Evolutionary conservation across 257 asterid species (phyloP).

Genomic region (Orobanche coerulescens): DNA sequence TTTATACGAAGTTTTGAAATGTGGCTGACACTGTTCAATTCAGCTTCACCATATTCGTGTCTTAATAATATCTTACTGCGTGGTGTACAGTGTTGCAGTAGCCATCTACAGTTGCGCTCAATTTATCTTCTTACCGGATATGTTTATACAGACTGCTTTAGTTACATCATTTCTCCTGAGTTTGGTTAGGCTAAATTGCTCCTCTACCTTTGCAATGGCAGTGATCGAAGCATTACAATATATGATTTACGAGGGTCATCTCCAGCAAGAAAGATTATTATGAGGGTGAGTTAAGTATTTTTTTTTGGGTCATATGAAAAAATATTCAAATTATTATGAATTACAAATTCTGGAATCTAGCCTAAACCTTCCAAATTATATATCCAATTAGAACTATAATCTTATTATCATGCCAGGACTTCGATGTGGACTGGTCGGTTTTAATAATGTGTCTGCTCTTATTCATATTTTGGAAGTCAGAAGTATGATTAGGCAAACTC

Average conservation of each 20-base stretch:
- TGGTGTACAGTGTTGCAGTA: slow-evolving; percentile 1
- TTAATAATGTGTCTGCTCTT: neutral
- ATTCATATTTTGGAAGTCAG: neutral
- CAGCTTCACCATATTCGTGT: slow-evolving; percentile 10
- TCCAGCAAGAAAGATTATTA: slow-evolving; percentile 72
- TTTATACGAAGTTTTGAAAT: neutral
- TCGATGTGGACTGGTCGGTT: neutral
- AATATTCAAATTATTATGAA: neutral
- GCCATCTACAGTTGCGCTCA: neutral
- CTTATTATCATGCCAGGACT: neutral
- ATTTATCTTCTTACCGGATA: neutral
- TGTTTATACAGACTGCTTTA: slow-evolving; percentile 3
- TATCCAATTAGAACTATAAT: neutral
- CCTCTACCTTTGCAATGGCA: slow-evolving; percentile 29
- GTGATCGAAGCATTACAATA: slow-evolving; percentile 88
- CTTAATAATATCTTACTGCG: neutral
- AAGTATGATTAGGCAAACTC: neutral
- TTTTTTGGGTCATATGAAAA: slow-evolving; percentile 7
- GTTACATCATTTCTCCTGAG: slow-evolving; percentile 7
- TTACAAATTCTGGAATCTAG: neutral
- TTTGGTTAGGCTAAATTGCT: slow-evolving; percentile 6
- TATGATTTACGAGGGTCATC: slow-evolving; percentile 73
- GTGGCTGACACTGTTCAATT: slow-evolving; percentile 3
- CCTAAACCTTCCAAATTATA: neutral
- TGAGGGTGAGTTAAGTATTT: slow-evolving; percentile 47